Conservation (phyloP, 164 flowering plant genomes). For the Litsea cubeba region DNA sequence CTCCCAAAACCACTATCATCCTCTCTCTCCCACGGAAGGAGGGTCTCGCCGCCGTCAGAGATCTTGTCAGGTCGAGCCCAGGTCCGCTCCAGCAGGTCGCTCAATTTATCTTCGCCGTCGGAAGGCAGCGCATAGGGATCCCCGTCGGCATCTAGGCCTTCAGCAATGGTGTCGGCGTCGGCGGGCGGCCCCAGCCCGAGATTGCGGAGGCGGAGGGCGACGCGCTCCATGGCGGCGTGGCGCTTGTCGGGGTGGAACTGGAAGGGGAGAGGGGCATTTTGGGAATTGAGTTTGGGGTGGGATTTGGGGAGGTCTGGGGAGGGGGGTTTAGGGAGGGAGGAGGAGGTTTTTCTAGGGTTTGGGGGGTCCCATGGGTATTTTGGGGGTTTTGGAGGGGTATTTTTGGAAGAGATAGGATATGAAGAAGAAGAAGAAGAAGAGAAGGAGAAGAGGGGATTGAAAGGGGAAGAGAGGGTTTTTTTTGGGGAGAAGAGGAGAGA, state of each 20-base stretch:
- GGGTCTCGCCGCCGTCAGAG: slow-evolving; percentile 27
- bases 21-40: slow-evolving; percentile 80
- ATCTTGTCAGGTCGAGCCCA: slow-evolving; percentile 76
- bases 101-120: slow-evolving; percentile 64
- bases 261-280: slow-evolving; percentile 17
- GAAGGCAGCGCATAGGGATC: slow-evolving; percentile 26
- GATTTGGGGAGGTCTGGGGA: slow-evolving; percentile 25
- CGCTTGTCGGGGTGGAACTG: slow-evolving; percentile 27
- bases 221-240: slow-evolving; percentile 57
- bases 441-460: slow-evolving; percentile 32
- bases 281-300: not conserved
- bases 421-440: slow-evolving; percentile 19
- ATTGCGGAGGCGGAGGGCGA: slow-evolving; percentile 73
- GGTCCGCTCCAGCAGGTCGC: slow-evolving; percentile 72
- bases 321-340: slow-evolving; percentile 20
- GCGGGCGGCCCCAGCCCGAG: slow-evolving; percentile 41
- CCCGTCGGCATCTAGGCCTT: slow-evolving; percentile 32
- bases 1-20: slow-evolving; percentile 18
- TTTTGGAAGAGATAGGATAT: slow-evolving; percentile 6
- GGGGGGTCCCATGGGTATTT: not conserved
- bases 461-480: slow-evolving; percentile 22
- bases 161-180: too few species aligned
- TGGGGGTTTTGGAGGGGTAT: not conserved
- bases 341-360: slow-evolving; percentile 12
- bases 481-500: slow-evolving; percentile 24